Base-by-base conservation (phyloP, 768 basidiomycete species). In the Kwoniella shandongensis region DNA sequence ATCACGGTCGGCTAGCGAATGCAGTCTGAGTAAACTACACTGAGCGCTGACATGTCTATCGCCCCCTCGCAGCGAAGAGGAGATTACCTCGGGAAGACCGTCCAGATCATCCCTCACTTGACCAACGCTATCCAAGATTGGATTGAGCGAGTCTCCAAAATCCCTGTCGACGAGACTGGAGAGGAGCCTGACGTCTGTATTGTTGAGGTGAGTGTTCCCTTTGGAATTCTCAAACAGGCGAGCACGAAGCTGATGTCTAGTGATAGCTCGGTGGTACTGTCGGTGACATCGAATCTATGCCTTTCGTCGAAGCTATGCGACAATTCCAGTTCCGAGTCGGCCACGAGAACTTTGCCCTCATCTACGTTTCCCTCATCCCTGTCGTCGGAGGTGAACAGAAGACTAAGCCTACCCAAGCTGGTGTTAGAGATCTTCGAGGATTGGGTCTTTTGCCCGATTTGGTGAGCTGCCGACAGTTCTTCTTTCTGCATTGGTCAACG, bases 311-410 rank as follows among this genome's bases (percentile, higher is more conserved):
- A 77, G 94, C 94, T 0, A 92, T 99, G 88, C 86, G 94, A n/a
- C 94, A 99, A 76, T 99, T 99, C 82, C 94, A 99, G 74, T 97
- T 97, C 81, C 87, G 94, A 54, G 93, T 98, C 20, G 93, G 94
- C 17, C 84, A 88, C 73, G 89, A 91, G 57, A 97, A 98, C 78
- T 97, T 97, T 74, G 93, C 94, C 0, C 84, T 98, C 52, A 86
- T 98, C 58, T 93, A 97, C 66, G 94, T 99, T 45, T 93, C 91
- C 5, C 85, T 99, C 27, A 91, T 99, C n/a, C 94, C 94, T 17
- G 91, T 96, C 70, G 90, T 99, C 82, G 91, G 96, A 51, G 94
- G 94, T 54, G 94, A 99, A 76, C 94, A 97, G 73, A 99, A 99
- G 79, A 99, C 94, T 7, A 99, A 99, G 75, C 94, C 94, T 0